Conservation (phyloP, 148 eudicot species). For the Cornus suecica region DNA sequence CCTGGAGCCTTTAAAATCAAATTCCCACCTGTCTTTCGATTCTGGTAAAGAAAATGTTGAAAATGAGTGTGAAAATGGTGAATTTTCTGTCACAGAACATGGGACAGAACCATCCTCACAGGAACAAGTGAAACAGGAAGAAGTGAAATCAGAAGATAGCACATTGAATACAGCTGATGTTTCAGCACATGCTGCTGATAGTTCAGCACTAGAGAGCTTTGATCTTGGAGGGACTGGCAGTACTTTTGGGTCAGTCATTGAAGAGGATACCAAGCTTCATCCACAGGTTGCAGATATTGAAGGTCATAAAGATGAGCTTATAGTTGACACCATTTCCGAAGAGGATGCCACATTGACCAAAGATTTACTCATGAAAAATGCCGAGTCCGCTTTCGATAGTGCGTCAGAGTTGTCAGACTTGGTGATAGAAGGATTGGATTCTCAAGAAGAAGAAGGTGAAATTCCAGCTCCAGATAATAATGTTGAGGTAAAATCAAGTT, state of each 20-base stretch:
- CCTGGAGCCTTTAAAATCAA: conserved; percentile 26
- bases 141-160: conserved; percentile 31
- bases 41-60: conserved; percentile 27
- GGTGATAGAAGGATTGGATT: conserved; percentile 51
- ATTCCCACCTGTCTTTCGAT: conserved; percentile 20
- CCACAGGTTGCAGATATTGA: conserved; percentile 17
- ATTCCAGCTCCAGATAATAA: conserved; percentile 27
- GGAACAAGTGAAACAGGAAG: conserved; percentile 28
- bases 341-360: conserved; percentile 32
- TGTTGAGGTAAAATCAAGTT: conserved; percentile 28
- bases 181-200: conserved; percentile 23
- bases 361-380: conserved; percentile 63
- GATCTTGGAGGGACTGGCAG: conserved; percentile 16
- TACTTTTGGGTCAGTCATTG: conserved; percentile 18
- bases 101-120: conserved; percentile 32
- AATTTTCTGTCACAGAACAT: conserved; percentile 39
- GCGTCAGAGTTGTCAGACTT: conserved; percentile 46
- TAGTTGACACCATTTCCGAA: conserved; percentile 18
- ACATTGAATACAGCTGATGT: conserved; percentile 19
- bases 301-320: conserved; percentile 22
- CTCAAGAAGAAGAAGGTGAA: conserved; percentile 46
- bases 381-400: conserved; percentile 57
- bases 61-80: conserved; percentile 37
- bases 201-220: conserved; percentile 18
- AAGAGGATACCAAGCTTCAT: conserved; percentile 22